Evolutionary conservation across 306 rosid genomes (phyloP).

Genomic region (Senna tora): DNA sequence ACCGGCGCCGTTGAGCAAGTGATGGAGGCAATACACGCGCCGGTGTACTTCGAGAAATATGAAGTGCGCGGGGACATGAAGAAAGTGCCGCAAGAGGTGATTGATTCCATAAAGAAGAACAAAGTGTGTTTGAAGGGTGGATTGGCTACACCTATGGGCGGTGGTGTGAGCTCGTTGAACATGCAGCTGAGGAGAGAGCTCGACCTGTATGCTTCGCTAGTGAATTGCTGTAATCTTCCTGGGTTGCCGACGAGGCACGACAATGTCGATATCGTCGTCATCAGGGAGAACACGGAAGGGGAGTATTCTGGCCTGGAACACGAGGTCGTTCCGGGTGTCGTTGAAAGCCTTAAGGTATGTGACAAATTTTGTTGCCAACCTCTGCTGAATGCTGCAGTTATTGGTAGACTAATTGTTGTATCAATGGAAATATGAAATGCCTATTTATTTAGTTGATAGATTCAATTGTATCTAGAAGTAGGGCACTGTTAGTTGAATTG

Average conservation of each 20-base stretch:
- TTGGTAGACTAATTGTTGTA: background rate
- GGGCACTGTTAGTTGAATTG: background rate
- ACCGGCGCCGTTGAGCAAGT: conserved; percentile 73
- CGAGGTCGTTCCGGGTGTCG: conserved; percentile 78
- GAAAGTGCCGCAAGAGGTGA: conserved; percentile 53
- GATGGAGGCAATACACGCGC: conserved; percentile 78
- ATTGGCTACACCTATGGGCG: conserved; percentile 68
- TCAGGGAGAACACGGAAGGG: conserved; percentile 78
- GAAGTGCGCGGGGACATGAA: conserved; percentile 66
- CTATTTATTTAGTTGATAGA: background rate
- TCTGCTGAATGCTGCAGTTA: too few species aligned
- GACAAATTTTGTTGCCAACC: background rate
- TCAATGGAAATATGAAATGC: background rate
- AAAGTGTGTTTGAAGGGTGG: conserved; percentile 77
- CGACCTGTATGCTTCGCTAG: conserved; percentile 74
- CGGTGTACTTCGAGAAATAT: conserved; percentile 61
- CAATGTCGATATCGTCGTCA: conserved; percentile 69
- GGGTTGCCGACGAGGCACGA: conserved; percentile 69
- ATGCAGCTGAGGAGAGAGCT: conserved; percentile 68
- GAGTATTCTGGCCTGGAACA: conserved; percentile 78
- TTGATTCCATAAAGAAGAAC: conserved; percentile 67
- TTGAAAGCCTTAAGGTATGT: conserved; percentile 79
- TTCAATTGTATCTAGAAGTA: background rate
- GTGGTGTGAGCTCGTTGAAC: conserved; percentile 72
- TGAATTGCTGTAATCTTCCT: conserved; percentile 61